phyloP scores from a whole-genome alignment of 1,139 yeast genomes.

The Zygosaccharomyces sapae region DNA sequence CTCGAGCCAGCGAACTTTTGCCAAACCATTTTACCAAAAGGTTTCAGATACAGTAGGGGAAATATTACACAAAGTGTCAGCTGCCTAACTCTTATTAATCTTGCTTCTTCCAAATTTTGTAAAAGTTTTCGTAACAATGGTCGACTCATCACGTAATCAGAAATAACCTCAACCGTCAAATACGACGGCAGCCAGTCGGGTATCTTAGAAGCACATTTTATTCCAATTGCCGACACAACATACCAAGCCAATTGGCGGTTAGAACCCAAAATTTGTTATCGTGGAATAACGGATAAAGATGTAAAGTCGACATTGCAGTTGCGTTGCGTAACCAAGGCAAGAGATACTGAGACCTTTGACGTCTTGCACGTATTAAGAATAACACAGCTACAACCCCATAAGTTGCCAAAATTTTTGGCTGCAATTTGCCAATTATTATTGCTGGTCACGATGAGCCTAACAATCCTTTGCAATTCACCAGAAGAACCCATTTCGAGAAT shows the following conservation, averaged over 20 bases:
- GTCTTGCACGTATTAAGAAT: conserved; percentile 7
- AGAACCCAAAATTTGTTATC: background rate
- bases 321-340: conserved; percentile 5
- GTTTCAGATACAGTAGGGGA: conserved; percentile 13
- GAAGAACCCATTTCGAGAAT: background rate
- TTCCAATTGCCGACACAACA: conserved; percentile 1
- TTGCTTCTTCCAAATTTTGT: conserved; percentile 6
- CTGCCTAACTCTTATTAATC: conserved; percentile 16
- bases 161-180: conserved; percentile 16
- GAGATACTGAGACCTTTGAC: background rate
- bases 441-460: background rate
- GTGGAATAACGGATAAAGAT: conserved; percentile 10
- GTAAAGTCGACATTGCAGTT: conserved; percentile 9
- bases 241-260: conserved; percentile 3
- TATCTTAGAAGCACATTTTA: conserved; percentile 4
- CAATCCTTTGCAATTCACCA: background rate
- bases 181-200: conserved; percentile 23
- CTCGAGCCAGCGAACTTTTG: conserved; percentile 16
- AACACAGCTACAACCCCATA: conserved; percentile 12
- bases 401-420: conserved; percentile 8
- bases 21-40: conserved; percentile 11
- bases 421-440: background rate
- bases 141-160: conserved; percentile 8
- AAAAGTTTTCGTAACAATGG: conserved; percentile 1
- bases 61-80: conserved; percentile 15